Evolutionary conservation across 805 yeast species (phyloP).

Genomic region (Suhomyces kilbournensis): DNA sequence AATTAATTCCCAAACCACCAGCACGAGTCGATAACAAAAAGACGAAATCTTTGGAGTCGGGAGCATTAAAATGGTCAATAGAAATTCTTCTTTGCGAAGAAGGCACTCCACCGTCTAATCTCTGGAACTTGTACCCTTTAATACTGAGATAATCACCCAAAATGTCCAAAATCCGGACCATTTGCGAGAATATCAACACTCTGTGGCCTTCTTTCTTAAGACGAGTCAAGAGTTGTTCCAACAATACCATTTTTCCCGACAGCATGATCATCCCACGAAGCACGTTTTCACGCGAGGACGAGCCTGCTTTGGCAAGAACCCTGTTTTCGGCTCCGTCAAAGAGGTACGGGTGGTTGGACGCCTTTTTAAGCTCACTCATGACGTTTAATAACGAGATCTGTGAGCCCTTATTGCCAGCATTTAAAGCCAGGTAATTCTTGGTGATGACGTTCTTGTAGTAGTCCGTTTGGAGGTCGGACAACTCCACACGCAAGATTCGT

Average conservation of each 20-base stretch:
- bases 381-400: constrained; percentile 85
- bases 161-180: constrained; percentile 95
- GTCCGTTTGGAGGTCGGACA: constrained; percentile 92
- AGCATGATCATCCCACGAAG: constrained; percentile 94
- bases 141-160: constrained; percentile 88
- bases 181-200: constrained; percentile 91
- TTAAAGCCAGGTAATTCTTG: constrained; percentile 86
- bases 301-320: constrained; percentile 64
- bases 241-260: constrained; percentile 95
- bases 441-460: constrained; percentile 93
- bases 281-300: constrained; percentile 68
- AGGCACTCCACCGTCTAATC: constrained; percentile 96
- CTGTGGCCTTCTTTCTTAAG: constrained; percentile 92
- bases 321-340: constrained; percentile 91
- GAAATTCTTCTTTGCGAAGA: constrained; percentile 91
- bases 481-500: constrained; percentile 89
- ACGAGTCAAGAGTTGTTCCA: constrained; percentile 83
- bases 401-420: constrained; percentile 75
- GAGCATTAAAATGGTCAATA: constrained; percentile 94
- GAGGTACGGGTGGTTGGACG: constrained; percentile 94
- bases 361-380: constrained; percentile 94
- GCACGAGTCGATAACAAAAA: constrained; percentile 93
- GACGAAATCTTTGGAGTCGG: constrained; percentile 87
- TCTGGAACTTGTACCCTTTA: constrained; percentile 83
- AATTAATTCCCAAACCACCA: constrained; percentile 96